phyloP scores from a whole-genome alignment of 148 eudicot species.

The Cornus kousa region DNA sequence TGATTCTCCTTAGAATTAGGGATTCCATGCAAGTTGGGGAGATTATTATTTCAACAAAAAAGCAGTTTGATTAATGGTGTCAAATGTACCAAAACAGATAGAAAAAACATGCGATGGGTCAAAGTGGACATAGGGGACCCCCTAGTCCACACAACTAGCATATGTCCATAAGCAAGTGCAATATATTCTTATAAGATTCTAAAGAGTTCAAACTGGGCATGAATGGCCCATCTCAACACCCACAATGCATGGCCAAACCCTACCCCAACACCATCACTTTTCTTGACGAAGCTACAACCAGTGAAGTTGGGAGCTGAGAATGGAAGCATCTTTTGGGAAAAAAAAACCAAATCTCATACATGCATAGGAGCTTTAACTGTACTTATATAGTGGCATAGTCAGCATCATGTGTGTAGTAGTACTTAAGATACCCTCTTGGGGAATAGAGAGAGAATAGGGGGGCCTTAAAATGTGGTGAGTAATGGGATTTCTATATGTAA shows the following conservation, averaged over 20 bases:
- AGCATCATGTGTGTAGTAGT: background rate
- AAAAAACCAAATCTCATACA: background rate
- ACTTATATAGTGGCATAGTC: constrained; percentile 13
- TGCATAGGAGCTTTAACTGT: constrained; percentile 7
- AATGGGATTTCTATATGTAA: background rate
- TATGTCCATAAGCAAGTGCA: background rate
- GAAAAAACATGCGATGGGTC: background rate
- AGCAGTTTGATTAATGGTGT: background rate
- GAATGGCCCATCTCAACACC: background rate
- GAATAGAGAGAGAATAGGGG: background rate
- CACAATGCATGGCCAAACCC: background rate
- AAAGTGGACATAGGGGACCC: background rate
- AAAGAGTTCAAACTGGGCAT: background rate
- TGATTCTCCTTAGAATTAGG: background rate
- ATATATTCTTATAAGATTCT: background rate
- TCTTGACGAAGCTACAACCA: background rate
- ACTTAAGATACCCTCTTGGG: constrained; percentile 1
- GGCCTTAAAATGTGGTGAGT: constrained; percentile 16
- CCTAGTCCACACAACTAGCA: background rate
- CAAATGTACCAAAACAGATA: background rate
- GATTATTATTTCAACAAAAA: background rate
- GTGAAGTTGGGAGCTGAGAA: background rate
- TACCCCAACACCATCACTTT: background rate
- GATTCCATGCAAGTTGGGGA: constrained; percentile 7
- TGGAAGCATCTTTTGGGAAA: background rate